Percentiles rank a stretch among this genome's conserved stretches.
Evolutionary conservation across 2,329 filamentous ascomycete species (phyloP).

Genomic region (Fusarium beomiforme): DNA sequence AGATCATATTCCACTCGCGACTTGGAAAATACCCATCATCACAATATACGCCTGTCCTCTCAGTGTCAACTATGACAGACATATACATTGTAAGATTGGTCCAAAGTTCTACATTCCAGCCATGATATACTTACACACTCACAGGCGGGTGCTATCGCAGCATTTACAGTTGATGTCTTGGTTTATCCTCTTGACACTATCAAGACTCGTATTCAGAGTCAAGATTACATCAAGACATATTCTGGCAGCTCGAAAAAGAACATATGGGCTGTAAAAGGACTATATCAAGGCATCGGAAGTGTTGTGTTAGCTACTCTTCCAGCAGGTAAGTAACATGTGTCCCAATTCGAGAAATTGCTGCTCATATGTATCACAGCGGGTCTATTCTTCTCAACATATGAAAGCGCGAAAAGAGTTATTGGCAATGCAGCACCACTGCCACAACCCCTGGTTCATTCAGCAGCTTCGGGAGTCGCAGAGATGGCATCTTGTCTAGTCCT

Average conservation of each 20-base stretch:
- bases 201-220: conserved; percentile 86
- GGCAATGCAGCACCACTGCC: conserved; percentile 66
- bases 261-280: conserved; percentile 69
- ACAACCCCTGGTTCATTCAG: conserved; percentile 74
- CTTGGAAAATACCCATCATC: not conserved
- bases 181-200: conserved; percentile 91
- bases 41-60: not conserved
- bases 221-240: conserved; percentile 76
- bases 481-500: conserved; percentile 87
- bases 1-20: not conserved
- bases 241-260: conserved; percentile 63
- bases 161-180: conserved; percentile 85
- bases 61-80: conserved; percentile 37
- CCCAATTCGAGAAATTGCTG: not conserved
- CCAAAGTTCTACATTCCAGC: accelerated
- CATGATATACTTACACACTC: conserved; percentile 9
- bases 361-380: conserved; percentile 65
- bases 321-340: conserved; percentile 66
- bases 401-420: conserved; percentile 75
- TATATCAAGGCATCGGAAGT: conserved; percentile 89
- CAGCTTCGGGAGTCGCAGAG: conserved; percentile 80
- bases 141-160: conserved; percentile 85
- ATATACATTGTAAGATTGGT: conserved; percentile 46
- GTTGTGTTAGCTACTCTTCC: conserved; percentile 89
- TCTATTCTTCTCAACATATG: conserved; percentile 91